Conservation (phyloP, 805 yeast species). For the Kodamaea neixiangensis region DNA sequence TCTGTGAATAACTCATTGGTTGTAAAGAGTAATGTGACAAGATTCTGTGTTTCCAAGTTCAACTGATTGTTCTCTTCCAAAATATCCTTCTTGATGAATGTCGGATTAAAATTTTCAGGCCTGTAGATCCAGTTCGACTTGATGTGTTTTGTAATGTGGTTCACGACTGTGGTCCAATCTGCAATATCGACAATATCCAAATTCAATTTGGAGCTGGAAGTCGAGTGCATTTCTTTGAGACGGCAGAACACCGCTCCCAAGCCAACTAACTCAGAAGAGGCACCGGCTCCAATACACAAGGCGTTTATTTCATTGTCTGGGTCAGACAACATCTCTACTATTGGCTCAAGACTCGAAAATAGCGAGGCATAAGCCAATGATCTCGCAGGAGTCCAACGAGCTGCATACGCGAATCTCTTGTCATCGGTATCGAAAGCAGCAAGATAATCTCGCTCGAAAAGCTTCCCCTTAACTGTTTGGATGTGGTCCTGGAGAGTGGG, state of each 20-base stretch:
- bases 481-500: constrained; percentile 45
- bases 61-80: constrained; percentile 21
- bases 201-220: constrained; percentile 35
- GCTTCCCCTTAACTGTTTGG: constrained; percentile 68
- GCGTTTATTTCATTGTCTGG: constrained; percentile 37
- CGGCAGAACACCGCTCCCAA: constrained; percentile 58
- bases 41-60: constrained; percentile 29
- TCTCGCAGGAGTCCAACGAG: constrained; percentile 85
- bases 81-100: constrained; percentile 34
- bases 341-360: constrained; percentile 51
- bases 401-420: constrained; percentile 74
- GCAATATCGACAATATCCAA: constrained; percentile 74
- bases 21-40: constrained; percentile 78
- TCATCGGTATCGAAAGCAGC: constrained; percentile 65
- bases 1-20: constrained; percentile 83
- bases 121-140: constrained; percentile 55
- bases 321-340: constrained; percentile 38
- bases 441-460: constrained; percentile 69
- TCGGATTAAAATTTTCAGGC: constrained; percentile 27
- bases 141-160: constrained; percentile 45
- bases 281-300: constrained; percentile 85
- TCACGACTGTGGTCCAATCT: constrained; percentile 65
- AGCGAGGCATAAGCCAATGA: constrained; percentile 73
- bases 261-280: constrained; percentile 77
- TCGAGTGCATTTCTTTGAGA: constrained; percentile 36